Conservation (phyloP, 2,329 filamentous ascomycete species). For the Biscogniauxia mediterranea region DNA sequence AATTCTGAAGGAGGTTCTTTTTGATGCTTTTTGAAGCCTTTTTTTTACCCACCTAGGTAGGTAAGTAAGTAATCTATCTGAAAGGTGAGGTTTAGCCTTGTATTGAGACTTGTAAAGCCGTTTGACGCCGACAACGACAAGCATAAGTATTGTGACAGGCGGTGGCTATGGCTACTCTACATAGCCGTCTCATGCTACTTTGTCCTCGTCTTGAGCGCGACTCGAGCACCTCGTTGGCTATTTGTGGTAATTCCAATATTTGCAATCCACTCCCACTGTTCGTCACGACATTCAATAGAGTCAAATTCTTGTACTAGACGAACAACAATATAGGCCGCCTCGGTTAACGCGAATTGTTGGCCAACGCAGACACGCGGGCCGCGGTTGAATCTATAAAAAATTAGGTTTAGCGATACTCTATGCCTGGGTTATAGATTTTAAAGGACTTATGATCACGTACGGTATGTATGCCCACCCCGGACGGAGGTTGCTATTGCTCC, state of each 20-base stretch:
- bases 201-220: not conserved
- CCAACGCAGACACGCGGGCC: conserved; percentile 35
- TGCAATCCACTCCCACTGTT: not conserved
- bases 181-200: not conserved
- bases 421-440: not conserved
- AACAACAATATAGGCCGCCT: conserved; percentile 14
- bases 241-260: not conserved
- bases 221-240: not conserved
- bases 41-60: too few species aligned
- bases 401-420: not conserved
- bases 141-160: not conserved
- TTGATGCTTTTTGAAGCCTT: too few species aligned
- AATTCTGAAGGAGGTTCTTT: too few species aligned
- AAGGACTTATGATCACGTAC: conserved; percentile 4
- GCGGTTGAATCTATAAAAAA: conserved; percentile 32
- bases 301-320: conserved; percentile 17
- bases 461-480: conserved; percentile 32
- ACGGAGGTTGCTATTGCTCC: conserved; percentile 12
- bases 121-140: too few species aligned
- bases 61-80: too few species aligned
- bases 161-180: not conserved
- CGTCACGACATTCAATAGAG: conserved; percentile 8
- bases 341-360: conserved; percentile 18
- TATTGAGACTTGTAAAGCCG: too few species aligned
- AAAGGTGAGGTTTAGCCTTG: too few species aligned